These are phyloP conservation scores for Fusarium virguliforme DNA, from an alignment of 2,329 filamentous ascomycete genomes.

Conservation along the genomic window DNA sequence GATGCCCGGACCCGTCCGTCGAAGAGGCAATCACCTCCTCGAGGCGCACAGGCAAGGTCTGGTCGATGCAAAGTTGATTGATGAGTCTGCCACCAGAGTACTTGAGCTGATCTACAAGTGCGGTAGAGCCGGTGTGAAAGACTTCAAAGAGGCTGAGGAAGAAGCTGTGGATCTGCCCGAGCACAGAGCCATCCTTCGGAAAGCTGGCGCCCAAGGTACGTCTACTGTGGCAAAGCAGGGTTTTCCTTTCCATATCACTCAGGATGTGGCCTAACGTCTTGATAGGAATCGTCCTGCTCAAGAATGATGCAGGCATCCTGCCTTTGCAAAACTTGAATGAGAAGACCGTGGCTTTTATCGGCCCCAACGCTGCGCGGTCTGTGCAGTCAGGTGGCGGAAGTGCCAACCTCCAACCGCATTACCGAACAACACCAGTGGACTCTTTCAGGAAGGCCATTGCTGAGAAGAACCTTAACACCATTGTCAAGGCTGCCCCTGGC, in stretches of 20 bases:
- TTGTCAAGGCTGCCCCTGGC: slow-evolving; percentile 18
- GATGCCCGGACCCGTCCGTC: slow-evolving; percentile 36
- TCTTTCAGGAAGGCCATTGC: slow-evolving; percentile 20
- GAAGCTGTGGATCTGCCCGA: slow-evolving; percentile 33
- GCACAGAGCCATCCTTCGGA: slow-evolving; percentile 29
- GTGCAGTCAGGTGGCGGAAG: slow-evolving; percentile 34
- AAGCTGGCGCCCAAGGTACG: slow-evolving; percentile 33
- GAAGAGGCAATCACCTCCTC: slow-evolving; percentile 32
- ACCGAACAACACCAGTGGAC: slow-evolving; percentile 32
- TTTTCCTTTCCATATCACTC: no score
- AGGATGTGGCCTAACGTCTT: no score
- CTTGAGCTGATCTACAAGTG: slow-evolving; percentile 29
- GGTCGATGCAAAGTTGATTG: slow-evolving; percentile 25
- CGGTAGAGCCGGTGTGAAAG: slow-evolving; percentile 27
- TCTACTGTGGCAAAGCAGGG: no score
- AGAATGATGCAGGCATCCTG: slow-evolving; percentile 25
- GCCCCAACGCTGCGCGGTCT: slow-evolving; percentile 32
- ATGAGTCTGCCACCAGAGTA: slow-evolving; percentile 23
- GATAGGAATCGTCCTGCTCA: slow-evolving; percentile 34
- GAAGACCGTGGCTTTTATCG: slow-evolving; percentile 22
- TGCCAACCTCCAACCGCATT: slow-evolving; percentile 34
- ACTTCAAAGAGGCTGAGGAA: slow-evolving; percentile 32
- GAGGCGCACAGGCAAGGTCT: slow-evolving; percentile 28
- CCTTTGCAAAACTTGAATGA: slow-evolving; percentile 5
- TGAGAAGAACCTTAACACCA: slow-evolving; percentile 18